Percentiles rank a stretch among this genome's conserved stretches.
These are phyloP conservation scores for Scheffersomyces stambukii DNA, from an alignment of 1,139 yeast genomes.

Conservation along the genomic window DNA sequence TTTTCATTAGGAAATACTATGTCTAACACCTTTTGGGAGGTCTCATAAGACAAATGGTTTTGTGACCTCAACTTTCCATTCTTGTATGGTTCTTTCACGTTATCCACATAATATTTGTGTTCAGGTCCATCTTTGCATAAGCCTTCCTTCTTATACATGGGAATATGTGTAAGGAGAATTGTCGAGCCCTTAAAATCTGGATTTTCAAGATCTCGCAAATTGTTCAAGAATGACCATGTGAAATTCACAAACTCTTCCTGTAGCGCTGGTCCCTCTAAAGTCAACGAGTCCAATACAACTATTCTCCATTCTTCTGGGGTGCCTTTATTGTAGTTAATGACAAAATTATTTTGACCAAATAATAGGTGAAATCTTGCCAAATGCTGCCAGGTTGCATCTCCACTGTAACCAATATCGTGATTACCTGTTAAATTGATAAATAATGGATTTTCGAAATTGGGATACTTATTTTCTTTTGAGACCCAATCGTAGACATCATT, in stretches of 20 bases:
- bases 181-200: constrained; percentile 68
- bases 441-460: constrained; percentile 44
- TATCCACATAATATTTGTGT: constrained; percentile 50
- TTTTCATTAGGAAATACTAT: constrained; percentile 59
- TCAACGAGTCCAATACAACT: constrained; percentile 77
- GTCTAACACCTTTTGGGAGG: constrained; percentile 63
- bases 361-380: constrained; percentile 68
- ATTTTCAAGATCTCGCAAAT: constrained; percentile 44
- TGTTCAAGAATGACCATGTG: constrained; percentile 70
- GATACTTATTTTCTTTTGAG: constrained; percentile 25
- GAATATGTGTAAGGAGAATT: constrained; percentile 82
- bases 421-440: constrained; percentile 87
- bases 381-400: constrained; percentile 92
- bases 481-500: constrained; percentile 67
- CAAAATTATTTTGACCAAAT: constrained; percentile 84
- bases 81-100: constrained; percentile 59
- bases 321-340: constrained; percentile 62
- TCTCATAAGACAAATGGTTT: constrained; percentile 69
- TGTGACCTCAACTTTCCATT: constrained; percentile 76
- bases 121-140: constrained; percentile 84
- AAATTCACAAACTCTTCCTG: constrained; percentile 64
- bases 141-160: constrained; percentile 77
- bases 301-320: constrained; percentile 73
- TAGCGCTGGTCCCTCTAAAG: constrained; percentile 87
- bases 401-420: constrained; percentile 93